Percentiles rank a stretch among this genome's conserved stretches.
These are phyloP conservation scores for Pinus taeda DNA, from an alignment of 75 land plant species.

Conservation along the genomic window DNA sequence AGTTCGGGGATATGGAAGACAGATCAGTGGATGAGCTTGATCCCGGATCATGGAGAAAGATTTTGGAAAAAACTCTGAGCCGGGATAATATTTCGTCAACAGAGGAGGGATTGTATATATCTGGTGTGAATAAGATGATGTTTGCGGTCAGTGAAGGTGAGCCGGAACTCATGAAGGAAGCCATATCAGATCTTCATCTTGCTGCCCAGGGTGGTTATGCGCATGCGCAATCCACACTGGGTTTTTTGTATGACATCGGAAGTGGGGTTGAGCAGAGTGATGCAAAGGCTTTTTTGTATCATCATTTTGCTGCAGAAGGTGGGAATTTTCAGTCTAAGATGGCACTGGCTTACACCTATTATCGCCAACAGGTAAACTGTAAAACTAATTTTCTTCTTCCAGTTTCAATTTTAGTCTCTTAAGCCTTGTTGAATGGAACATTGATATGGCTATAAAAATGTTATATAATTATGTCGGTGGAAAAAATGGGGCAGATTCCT, in stretches of 20 bases:
- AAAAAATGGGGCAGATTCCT: not conserved
- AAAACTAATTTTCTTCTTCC: too few species aligned
- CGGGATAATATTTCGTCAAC: too few species aligned
- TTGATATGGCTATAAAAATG: not conserved
- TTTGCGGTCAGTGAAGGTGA: constrained; percentile 49
- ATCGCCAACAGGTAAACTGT: constrained; percentile 51
- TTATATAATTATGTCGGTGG: not conserved
- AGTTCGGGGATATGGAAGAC: constrained; percentile 15
- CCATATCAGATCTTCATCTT: constrained; percentile 59
- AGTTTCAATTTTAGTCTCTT: too few species aligned
- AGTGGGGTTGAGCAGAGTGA: too few species aligned
- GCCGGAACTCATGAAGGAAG: constrained; percentile 2
- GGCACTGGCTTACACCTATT: constrained; percentile 77
- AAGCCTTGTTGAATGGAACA: not conserved
- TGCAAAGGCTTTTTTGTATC: too few species aligned
- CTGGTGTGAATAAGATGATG: not conserved
- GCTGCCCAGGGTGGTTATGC: constrained; percentile 70
- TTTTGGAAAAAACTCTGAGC: too few species aligned
- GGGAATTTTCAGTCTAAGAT: constrained; percentile 67
- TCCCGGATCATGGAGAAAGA: constrained; percentile 42
- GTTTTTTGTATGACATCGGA: too few species aligned
- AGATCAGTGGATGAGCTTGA: constrained; percentile 27
- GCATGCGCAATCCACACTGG: too few species aligned
- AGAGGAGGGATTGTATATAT: too few species aligned
- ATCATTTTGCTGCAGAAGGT: too few species aligned